These are phyloP conservation scores for Passiflora organensis DNA, from an alignment of 345 rosid genomes.

Conservation along the genomic window DNA sequence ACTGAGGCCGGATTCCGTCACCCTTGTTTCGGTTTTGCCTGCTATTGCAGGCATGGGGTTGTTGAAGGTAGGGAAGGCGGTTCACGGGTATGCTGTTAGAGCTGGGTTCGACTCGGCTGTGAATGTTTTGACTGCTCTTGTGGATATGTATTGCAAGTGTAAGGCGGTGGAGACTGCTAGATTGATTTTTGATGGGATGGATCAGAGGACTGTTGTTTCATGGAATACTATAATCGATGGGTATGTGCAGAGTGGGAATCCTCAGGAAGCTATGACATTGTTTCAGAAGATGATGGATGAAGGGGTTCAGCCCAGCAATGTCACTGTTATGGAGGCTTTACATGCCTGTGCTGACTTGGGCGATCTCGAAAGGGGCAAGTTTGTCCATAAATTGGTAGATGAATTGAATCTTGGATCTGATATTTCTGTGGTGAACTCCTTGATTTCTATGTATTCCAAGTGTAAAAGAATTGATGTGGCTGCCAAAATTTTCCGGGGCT, in stretches of 20 bases:
- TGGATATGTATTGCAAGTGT: slow-evolving; percentile 30
- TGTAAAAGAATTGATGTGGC: slow-evolving; percentile 24
- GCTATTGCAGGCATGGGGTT: slow-evolving; percentile 12
- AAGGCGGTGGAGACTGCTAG: slow-evolving; percentile 18
- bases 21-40: slow-evolving; percentile 23
- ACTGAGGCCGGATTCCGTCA: slow-evolving; percentile 20
- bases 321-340: slow-evolving; percentile 23
- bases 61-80: slow-evolving; percentile 18
- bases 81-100: slow-evolving; percentile 24
- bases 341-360: slow-evolving; percentile 30
- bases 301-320: slow-evolving; percentile 23
- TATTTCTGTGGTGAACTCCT: slow-evolving; percentile 29
- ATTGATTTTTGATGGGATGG: slow-evolving; percentile 25
- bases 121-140: slow-evolving; percentile 18
- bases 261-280: slow-evolving; percentile 20
- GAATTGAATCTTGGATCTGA: slow-evolving; percentile 15
- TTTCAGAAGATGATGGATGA: slow-evolving; percentile 25
- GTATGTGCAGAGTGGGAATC: slow-evolving; percentile 19
- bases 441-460: slow-evolving; percentile 32
- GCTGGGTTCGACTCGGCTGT: slow-evolving; percentile 16
- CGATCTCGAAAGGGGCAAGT: slow-evolving; percentile 21
- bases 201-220: slow-evolving; percentile 17
- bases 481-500: slow-evolving; percentile 11
- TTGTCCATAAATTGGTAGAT: slow-evolving; percentile 18
- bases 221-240: slow-evolving; percentile 33